A percentile compares a stretch with the other conserved stretches of the same genome.
Evolutionary conservation across 495 filamentous ascomycete species (phyloP).

Genomic region (Penicillium salamii): DNA sequence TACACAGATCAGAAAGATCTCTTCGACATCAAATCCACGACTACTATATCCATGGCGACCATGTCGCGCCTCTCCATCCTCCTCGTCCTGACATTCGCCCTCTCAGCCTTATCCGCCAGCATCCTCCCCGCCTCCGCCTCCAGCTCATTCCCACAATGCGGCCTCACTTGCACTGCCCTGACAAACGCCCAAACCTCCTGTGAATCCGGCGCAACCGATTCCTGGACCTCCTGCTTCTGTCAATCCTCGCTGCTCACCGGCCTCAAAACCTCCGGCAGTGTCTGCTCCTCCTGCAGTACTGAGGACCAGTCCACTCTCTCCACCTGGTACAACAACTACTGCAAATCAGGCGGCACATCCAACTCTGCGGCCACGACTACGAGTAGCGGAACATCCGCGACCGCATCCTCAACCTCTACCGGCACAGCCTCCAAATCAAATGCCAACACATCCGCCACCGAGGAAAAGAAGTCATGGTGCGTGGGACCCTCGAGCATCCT

Average conservation of each 20-base stretch:
- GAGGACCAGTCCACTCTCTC: conserved; percentile 39
- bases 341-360: conserved; percentile 26
- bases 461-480: conserved; percentile 25
- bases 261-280: conserved; percentile 37
- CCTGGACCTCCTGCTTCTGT: conserved; percentile 57
- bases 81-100: neutral
- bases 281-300: conserved; percentile 31
- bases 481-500: conserved; percentile 3
- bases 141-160: conserved; percentile 48
- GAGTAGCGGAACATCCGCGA: conserved; percentile 11
- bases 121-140: conserved; percentile 34
- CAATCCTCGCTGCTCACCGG: conserved; percentile 40
- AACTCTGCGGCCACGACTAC: conserved; percentile 12
- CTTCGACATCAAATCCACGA: no score
- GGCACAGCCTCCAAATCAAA: conserved; percentile 2
- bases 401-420: conserved; percentile 9
- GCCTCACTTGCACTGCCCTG: conserved; percentile 43
- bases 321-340: conserved; percentile 50
- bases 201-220: conserved; percentile 27
- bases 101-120: conserved; percentile 18
- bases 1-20: no score
- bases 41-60: neutral
- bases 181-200: conserved; percentile 45
- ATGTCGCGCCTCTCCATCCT: conserved; percentile 4
- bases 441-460: neutral